Conservation (phyloP, 2,329 filamentous ascomycete genomes). For the Didymella exigua region DNA sequence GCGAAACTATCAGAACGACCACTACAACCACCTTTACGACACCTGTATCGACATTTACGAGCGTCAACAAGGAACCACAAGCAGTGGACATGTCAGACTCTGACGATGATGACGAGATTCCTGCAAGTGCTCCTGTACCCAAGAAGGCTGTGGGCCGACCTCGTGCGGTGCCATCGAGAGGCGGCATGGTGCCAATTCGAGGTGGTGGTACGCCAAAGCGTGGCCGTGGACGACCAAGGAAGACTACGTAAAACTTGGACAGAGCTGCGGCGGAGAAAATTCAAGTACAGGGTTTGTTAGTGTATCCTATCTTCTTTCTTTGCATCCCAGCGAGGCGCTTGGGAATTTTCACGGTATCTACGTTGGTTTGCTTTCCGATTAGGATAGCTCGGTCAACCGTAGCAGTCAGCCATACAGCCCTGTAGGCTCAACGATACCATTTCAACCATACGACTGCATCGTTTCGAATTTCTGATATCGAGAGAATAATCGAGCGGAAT, state of each 20-base stretch:
- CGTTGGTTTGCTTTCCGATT: neutral
- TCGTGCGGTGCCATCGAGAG: conserved; percentile 19
- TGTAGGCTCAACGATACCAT: neutral
- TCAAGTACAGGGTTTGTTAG: neutral
- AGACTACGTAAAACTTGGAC: conserved; percentile 17
- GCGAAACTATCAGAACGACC: conserved; percentile 14
- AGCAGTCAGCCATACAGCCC: neutral
- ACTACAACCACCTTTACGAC: conserved; percentile 22
- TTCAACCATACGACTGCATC: no score
- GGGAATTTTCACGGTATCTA: neutral
- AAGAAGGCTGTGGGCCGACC: conserved; percentile 30
- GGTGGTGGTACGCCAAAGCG: conserved; percentile 29
- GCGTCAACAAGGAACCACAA: conserved; percentile 23
- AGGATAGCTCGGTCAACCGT: neutral
- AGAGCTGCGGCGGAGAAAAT: neutral
- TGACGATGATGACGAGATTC: conserved; percentile 43
- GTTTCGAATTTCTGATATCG: no score
- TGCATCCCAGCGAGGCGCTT: conserved; percentile 3
- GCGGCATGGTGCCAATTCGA: conserved; percentile 29
- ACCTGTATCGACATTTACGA: conserved; percentile 24
- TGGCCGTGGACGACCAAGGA: conserved; percentile 35
- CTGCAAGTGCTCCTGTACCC: conserved; percentile 32
- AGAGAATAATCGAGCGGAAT: neutral
- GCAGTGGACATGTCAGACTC: conserved; percentile 33
- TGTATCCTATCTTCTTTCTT: neutral